Base-by-base conservation (phyloP, 2,329 filamentous ascomycete genomes). In the Paraconiothyrium brasiliense region DNA sequence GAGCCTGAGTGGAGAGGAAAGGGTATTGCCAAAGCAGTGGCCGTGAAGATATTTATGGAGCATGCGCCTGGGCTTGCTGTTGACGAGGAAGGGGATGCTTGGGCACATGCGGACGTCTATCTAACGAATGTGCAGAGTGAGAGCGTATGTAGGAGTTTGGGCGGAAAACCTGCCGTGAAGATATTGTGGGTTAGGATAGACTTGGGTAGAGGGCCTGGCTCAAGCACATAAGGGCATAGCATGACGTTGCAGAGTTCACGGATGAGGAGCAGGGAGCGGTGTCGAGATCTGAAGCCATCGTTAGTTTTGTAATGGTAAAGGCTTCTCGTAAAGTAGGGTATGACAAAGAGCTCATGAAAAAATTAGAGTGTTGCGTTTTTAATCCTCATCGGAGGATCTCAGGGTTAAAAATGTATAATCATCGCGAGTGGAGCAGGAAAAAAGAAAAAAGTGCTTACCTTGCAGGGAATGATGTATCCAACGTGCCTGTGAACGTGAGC, bases 351-450 rank as follows among this genome's bases (percentile, higher is more conserved):
- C 73, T 89, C 87, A 89, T 85, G 78, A 89, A 89, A 89, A 89
- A 89, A 89, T 89, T 89, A 89, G 86, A 89, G 86, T 89, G 86
- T 86, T 87, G 84, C 83, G 82, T 81, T 84, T 84, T 83, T 84
- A 68, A 77, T 88, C 86, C 80, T 87, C 87, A 88, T 79, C 60
- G 83, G 76, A 55, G 77, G 76, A 78, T 73, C 79, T 88, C 83
- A 82, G 87, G 82, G 87, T 89, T 89, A 89, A 89, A 89, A 89
- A 88, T 78, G 65, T 70, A 79, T 89, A 85, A 89, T 90, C 87
- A 84, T 86, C 73, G 80, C 79, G 73, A 47, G 37, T 24, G 32
- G 73, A 44, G 32, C 20, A 34, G 20, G 62, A 50, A 62, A 65
- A 62, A 48, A 57, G 34, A 13, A 2, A 30, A 6, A 30, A 62